Evolutionary conservation across 164 flowering plant species (phyloP).

Genomic region (Magnolia changhungtana): DNA sequence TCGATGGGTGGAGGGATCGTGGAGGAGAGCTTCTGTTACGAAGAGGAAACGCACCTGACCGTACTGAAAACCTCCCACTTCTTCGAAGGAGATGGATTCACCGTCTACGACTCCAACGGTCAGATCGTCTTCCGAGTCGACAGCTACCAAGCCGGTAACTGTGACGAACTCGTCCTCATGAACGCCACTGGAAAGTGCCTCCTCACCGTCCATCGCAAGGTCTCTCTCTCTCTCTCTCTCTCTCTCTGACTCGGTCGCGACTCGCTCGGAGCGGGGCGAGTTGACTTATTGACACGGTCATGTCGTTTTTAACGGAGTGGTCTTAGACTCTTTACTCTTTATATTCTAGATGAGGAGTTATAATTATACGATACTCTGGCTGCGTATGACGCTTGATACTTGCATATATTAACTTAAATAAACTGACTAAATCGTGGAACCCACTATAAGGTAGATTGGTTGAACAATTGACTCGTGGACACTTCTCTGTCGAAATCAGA

Average conservation of each 20-base stretch:
- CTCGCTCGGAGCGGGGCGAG: neutral
- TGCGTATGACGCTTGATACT: neutral
- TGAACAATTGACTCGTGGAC: too few relatives aligned
- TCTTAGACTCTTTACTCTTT: too few relatives aligned
- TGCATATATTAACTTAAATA: too few relatives aligned
- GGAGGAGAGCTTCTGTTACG: slow-evolving; percentile 37
- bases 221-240: slow-evolving; percentile 14
- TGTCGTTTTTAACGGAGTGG: neutral
- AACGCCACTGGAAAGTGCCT: slow-evolving; percentile 76
- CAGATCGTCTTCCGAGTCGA: slow-evolving; percentile 80
- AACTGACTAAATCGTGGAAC: too few relatives aligned
- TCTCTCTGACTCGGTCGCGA: neutral
- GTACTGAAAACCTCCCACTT: slow-evolving; percentile 74
- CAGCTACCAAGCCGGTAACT: slow-evolving; percentile 52
- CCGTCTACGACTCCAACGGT: slow-evolving; percentile 69
- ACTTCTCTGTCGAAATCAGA: too few relatives aligned
- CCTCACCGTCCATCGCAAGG: slow-evolving; percentile 89
- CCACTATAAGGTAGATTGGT: too few relatives aligned
- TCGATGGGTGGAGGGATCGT: slow-evolving; percentile 15
- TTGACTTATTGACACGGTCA: neutral
- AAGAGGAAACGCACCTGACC: slow-evolving; percentile 69
- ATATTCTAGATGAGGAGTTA: too few relatives aligned
- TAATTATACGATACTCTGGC: neutral
- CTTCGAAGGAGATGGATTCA: slow-evolving; percentile 85
- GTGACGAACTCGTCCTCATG: slow-evolving; percentile 78